A percentile compares a stretch with the other conserved stretches of the same genome.
These are phyloP conservation scores for Trichoderma reesei DNA, from an alignment of 495 filamentous ascomycete species.

Conservation along the genomic window DNA sequence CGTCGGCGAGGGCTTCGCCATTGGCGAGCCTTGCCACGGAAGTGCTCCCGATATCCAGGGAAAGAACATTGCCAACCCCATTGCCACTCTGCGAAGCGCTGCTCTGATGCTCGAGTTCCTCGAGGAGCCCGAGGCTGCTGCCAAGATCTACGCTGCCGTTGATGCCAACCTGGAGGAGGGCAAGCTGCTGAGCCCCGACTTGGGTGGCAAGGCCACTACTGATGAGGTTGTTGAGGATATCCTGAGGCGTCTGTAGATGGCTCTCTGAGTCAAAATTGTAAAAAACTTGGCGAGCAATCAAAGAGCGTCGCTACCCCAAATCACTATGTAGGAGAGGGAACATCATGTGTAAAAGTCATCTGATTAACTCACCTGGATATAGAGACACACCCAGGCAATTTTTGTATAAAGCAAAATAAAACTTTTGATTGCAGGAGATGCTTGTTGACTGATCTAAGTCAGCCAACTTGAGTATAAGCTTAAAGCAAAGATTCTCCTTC, in stretches of 20 bases:
- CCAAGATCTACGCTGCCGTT: conserved; percentile 80
- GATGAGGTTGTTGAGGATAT: conserved; percentile 87
- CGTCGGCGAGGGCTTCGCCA: conserved; percentile 88
- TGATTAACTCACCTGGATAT: not conserved
- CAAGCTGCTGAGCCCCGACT: conserved; percentile 73
- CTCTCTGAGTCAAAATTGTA: not conserved
- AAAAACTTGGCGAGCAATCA: not conserved
- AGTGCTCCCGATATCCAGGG: conserved; percentile 94
- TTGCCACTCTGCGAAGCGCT: conserved; percentile 85
- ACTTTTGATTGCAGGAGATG: not conserved
- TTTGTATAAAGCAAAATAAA: not conserved
- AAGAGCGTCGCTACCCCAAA: not conserved
- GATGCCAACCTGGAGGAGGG: conserved; percentile 85
- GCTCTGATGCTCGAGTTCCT: conserved; percentile 96
- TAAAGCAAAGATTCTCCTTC: not conserved
- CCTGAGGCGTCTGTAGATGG: conserved; percentile 61
- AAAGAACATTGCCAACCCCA: conserved; percentile 84
- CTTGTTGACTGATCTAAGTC: not conserved
- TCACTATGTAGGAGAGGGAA: not conserved
- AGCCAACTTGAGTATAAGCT: not conserved
- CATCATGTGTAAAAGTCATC: not conserved
- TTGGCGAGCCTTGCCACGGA: conserved; percentile 97
- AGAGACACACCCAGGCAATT: not conserved
- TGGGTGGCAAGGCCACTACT: conserved; percentile 82
- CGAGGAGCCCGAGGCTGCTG: conserved; percentile 74